Conservation (phyloP, 1,284 basidiomycete genomes). For the Fomitopsis betulina region DNA sequence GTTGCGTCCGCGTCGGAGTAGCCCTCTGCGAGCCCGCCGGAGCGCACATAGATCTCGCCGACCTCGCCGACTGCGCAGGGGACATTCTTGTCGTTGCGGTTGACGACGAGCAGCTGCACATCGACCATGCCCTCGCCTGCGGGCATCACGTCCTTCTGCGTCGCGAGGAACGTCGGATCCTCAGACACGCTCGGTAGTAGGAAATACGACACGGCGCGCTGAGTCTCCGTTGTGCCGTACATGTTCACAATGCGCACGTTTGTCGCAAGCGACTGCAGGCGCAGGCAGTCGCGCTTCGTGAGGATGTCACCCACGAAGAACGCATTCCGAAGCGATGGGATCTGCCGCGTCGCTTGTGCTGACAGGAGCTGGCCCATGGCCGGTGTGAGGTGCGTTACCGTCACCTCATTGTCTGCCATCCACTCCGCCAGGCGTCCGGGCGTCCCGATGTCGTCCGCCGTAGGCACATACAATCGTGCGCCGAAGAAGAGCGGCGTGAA, state of each 20-base stretch:
- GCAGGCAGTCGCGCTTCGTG: conserved; percentile 96
- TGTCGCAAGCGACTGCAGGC: conserved; percentile 88
- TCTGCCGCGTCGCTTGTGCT: conserved; percentile 88
- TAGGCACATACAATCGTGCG: conserved; percentile 93
- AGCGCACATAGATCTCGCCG: conserved; percentile 98
- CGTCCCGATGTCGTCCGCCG: conserved; percentile 95
- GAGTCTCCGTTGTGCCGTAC: conserved; percentile 99
- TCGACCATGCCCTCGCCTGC: conserved; percentile 98
- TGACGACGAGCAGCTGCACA: conserved; percentile 96
- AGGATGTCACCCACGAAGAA: conserved; percentile 99
- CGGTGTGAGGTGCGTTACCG: conserved; percentile 94
- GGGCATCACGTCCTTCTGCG: conserved; percentile 98
- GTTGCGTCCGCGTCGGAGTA: conserved; percentile 88
- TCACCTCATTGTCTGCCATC: conserved; percentile 92
- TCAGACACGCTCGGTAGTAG: conserved; percentile 83
- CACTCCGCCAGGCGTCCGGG: conserved; percentile 96
- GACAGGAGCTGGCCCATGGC: conserved; percentile 99
- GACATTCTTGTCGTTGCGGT: conserved; percentile 84
- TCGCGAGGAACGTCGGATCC: conserved; percentile 88
- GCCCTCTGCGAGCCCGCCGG: conserved; percentile 93
- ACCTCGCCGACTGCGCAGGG: conserved; percentile 96
- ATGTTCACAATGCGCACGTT: conserved; percentile 98
- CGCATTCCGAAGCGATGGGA: conserved; percentile 84
- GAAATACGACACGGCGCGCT: conserved; percentile 98
- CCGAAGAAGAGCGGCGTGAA: conserved; percentile 99